Evolutionary conservation across 2,329 filamentous ascomycete species (phyloP), one percentile per base, ranked within the genome.

Genomic region (Elsinoe ampelina): DNA sequence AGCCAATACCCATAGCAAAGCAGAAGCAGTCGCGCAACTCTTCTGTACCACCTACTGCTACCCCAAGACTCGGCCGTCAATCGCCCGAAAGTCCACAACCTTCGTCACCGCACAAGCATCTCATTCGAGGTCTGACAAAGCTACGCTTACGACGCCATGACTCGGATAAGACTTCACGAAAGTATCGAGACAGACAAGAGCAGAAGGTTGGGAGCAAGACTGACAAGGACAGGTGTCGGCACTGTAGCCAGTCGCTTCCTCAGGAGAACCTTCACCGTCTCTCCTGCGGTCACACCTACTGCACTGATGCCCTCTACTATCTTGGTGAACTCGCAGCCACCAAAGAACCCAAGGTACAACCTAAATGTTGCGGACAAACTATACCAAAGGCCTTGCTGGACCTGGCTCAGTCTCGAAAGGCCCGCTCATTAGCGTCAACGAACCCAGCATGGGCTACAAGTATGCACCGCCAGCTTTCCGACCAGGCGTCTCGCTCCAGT

Each of bases 341-440:
- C 15, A 63, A 57, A n/a, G 68, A 67, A 50, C 62, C 65, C 43
- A 63, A 63, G 11, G 54, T 61, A 7, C 62, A 68, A 8, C 73
- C 73, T 0, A 68, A 63, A 55, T 75, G 73, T 59, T 75, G 73
- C 59, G 70, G 69, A 12, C 66, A 63, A 12, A 68, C 69, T 1
- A 64, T 75, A 15, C 71, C 73, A n/a, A 70, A 67, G 15, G 60
- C 61, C 2, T 61, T 73, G n/a, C 63, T 75, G 8, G 68, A 72
- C 52, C 63, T 64, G 35, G 68, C 72, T 19, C 52, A 38, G 12
- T 19, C n/a, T 5, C 52, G 17, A 22, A 42, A 20, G 12, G 34
- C 13, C 36, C 30, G 36, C 5, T 26, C 36, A n/a, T 55, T 36
- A 2, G 36, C 13, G 19, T 13, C 39, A 10, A 6, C 63, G 71